A percentile compares a stretch with the other conserved stretches of the same genome.
Conservation (phyloP, 129 eudicot species). For the Silybum marianum region DNA sequence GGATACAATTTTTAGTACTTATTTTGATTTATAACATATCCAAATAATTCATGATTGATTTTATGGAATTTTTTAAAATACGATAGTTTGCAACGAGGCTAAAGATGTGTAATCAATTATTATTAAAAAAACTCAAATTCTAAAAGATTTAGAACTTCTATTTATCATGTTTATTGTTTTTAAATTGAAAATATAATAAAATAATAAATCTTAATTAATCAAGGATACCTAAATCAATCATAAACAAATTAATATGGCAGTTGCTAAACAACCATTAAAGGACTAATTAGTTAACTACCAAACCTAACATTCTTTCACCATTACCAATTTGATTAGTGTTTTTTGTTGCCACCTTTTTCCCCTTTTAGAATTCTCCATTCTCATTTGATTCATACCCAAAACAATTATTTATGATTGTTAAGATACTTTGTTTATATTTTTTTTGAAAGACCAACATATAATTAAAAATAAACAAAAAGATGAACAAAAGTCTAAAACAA, state of each 20-base stretch:
- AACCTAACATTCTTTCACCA: constrained; percentile 34
- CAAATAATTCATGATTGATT: background rate
- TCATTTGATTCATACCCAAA: constrained; percentile 17
- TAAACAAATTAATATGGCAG: constrained; percentile 18
- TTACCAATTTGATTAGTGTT: constrained; percentile 23
- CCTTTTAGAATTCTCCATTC: constrained; percentile 15
- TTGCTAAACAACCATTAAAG: constrained; percentile 32
- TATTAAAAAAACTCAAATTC: background rate
- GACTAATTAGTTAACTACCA: constrained; percentile 29
- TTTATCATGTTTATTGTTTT: background rate
- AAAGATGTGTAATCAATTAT: background rate
- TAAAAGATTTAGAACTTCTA: background rate
- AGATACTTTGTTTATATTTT: background rate
- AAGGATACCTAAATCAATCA: background rate
- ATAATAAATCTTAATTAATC: background rate
- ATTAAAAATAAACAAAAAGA: no score
- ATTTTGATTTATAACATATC: background rate
- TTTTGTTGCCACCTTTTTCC: constrained; percentile 23
- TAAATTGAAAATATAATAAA: background rate
- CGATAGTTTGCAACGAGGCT: background rate
- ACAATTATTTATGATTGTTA: background rate
- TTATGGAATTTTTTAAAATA: background rate
- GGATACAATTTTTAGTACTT: background rate
- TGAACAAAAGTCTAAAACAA: no score
- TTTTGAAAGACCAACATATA: no score